Evolutionary conservation across 1,139 yeast genomes (phyloP).

Genomic region (Yamadazyma songkhlaensis): DNA sequence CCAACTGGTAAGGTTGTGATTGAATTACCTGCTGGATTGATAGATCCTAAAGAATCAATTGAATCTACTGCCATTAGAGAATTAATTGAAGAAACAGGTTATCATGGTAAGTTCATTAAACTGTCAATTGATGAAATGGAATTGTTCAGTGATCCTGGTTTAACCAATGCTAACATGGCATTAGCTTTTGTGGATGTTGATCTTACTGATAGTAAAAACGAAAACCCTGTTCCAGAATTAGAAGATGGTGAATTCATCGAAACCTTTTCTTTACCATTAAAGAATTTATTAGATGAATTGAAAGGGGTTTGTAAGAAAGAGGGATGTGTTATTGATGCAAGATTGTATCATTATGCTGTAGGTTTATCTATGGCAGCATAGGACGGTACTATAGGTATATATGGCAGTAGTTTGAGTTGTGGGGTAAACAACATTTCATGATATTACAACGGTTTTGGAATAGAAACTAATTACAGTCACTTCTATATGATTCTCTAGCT

Average conservation of each 20-base stretch:
- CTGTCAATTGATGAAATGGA: constrained; percentile 43
- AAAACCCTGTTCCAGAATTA: constrained; percentile 65
- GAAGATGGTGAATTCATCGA: constrained; percentile 92
- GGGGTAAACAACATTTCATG: too few relatives aligned
- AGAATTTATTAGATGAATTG: constrained; percentile 54
- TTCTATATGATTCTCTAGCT: too few relatives aligned
- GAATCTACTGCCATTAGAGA: constrained; percentile 85
- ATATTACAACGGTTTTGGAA: too few relatives aligned
- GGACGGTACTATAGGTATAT: too few relatives aligned
- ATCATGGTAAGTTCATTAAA: constrained; percentile 57
- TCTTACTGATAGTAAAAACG: constrained; percentile 58
- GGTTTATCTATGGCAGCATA: constrained; percentile 42
- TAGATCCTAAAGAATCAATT: constrained; percentile 79
- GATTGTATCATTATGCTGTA: constrained; percentile 81
- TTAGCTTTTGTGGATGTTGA: constrained; percentile 81
- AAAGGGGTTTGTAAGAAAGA: constrained; percentile 45
- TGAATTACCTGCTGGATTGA: constrained; percentile 92
- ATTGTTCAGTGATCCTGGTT: constrained; percentile 88
- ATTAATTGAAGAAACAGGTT: constrained; percentile 89
- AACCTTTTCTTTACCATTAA: constrained; percentile 66
- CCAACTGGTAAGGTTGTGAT: constrained; percentile 86
- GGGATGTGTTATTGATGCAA: constrained; percentile 81
- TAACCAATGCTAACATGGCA: constrained; percentile 84
- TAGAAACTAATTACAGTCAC: too few relatives aligned
- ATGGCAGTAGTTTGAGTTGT: too few relatives aligned